Base-by-base conservation (phyloP, 148 eudicot species). In the Cornus florida region DNA sequence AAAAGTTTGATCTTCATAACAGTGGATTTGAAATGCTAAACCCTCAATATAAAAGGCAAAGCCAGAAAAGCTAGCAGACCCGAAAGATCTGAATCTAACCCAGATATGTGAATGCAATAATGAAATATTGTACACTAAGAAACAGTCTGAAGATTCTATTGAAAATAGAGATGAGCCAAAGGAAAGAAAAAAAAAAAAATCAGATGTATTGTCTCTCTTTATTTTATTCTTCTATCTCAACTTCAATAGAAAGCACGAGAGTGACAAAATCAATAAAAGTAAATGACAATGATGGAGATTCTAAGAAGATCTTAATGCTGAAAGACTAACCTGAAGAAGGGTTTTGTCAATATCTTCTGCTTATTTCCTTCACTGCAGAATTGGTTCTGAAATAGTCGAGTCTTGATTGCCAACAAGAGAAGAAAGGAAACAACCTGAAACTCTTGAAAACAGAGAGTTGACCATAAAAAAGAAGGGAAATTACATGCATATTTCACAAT, bases 1-100 rank as follows among this genome's bases (percentile, higher is more conserved):
- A 72, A 72, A 48, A 9, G 8, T 56, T 68, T 14, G 80, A 50
- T 69, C 38, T 69, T 50, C 79, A 67, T 67, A 41, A 35, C 33
- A 41, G 28, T 71, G 59, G 73, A 2, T 41, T 70, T 70, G 22
- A 41, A 41, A 35, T 35, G 38, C 38, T 35, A 35, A 35, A 0
- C 38, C 38, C 4, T 4, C 5, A 35, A 35, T 35, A 35, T 35
- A 35, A 35, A 35, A 35, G 38, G 38, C 38, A 35, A 35, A 35
- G 5, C 38, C 5, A 35, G 38, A 35, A 35, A 35, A 35, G 38
- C 38, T 35, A 35, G 38, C 38, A 35, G 38, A 35, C 5, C 38
- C 38, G 8, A 20, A 70, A 10, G 14, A 35, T 16, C 9, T 69
- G 9, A 39, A 10, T 39, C 24, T 7, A 69, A 19, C 22, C 11